A percentile compares a stretch with the other conserved stretches of the same genome.
Conservation (phyloP, 1,139 yeast species). For the Diutina siamensis region DNA sequence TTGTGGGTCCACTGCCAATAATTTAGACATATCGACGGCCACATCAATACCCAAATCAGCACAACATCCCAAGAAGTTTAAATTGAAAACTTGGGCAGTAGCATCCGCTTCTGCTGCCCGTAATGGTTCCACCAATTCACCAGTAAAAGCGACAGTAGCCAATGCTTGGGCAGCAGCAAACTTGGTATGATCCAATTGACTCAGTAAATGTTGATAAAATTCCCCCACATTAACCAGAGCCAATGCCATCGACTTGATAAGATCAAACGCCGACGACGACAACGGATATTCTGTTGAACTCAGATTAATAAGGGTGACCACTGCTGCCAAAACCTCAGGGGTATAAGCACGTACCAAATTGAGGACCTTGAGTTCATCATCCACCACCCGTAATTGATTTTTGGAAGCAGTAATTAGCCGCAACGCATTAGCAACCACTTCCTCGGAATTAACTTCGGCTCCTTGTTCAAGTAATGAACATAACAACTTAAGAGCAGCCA, state of each 20-base stretch:
- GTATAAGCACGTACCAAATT: not conserved
- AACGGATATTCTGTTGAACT: not conserved
- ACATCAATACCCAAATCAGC: not conserved
- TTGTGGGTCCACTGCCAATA: not conserved
- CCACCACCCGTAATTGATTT: not conserved
- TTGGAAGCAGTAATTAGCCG: not conserved
- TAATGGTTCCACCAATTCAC: not conserved
- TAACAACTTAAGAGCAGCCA: not conserved
- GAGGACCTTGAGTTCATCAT: not conserved
- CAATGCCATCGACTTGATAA: not conserved
- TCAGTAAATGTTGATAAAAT: not conserved
- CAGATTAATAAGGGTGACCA: not conserved
- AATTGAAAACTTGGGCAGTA: not conserved
- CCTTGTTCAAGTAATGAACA: not conserved
- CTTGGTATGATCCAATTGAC: not conserved
- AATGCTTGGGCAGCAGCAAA: conserved; percentile 3
- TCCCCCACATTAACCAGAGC: not conserved
- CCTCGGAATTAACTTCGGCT: not conserved
- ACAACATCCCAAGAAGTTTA: not conserved
- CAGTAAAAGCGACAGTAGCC: not conserved
- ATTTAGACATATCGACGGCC: not conserved
- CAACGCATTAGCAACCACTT: not conserved
- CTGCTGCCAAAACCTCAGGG: not conserved
- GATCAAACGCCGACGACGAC: not conserved
- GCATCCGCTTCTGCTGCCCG: not conserved